Evolutionary conservation across 352 stramenopile genomes (phyloP).

Genomic region (Globisporangium barbulae): DNA sequence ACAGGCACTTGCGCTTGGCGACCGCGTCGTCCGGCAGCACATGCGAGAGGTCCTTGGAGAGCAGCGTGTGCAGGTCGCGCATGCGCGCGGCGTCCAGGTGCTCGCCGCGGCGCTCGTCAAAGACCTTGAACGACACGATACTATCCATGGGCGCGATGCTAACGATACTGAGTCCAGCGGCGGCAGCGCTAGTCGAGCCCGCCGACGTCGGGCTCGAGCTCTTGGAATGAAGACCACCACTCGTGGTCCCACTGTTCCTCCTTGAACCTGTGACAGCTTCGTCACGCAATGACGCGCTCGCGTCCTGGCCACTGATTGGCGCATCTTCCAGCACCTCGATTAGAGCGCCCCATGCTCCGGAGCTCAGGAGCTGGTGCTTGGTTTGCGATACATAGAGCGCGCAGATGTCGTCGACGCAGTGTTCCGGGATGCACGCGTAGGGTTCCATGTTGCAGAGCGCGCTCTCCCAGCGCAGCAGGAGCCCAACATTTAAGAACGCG

Average conservation of each 20-base stretch:
- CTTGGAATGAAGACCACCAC: background rate
- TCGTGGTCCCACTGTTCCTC: background rate
- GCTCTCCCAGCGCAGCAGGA: constrained; percentile 81
- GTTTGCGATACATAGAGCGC: constrained; percentile 54
- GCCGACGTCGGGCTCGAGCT: background rate
- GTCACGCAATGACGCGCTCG: constrained; percentile 2
- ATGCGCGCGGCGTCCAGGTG: constrained; percentile 48
- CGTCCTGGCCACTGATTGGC: constrained; percentile 10
- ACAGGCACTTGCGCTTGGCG: constrained; percentile 57
- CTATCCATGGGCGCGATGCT: constrained; percentile 50
- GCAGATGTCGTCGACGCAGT: constrained; percentile 44
- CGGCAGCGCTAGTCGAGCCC: background rate
- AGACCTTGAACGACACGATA: constrained; percentile 82
- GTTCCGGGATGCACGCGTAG: constrained; percentile 54
- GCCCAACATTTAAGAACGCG: constrained; percentile 67
- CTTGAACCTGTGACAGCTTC: constrained; percentile 1
- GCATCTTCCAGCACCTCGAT: constrained; percentile 41
- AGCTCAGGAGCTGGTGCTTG: constrained; percentile 39
- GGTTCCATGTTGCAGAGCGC: constrained; percentile 79
- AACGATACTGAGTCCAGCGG: background rate
- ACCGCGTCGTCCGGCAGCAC: constrained; percentile 40
- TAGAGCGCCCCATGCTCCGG: constrained; percentile 33
- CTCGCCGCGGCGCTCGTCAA: constrained; percentile 28
- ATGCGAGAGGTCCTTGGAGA: constrained; percentile 67
- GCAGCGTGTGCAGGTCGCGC: constrained; percentile 62